Percentiles rank a stretch among this genome's conserved stretches.
Evolutionary conservation across 176 grass and related monocot species (phyloP).

Genomic region (Puccinellia tenuiflora): DNA sequence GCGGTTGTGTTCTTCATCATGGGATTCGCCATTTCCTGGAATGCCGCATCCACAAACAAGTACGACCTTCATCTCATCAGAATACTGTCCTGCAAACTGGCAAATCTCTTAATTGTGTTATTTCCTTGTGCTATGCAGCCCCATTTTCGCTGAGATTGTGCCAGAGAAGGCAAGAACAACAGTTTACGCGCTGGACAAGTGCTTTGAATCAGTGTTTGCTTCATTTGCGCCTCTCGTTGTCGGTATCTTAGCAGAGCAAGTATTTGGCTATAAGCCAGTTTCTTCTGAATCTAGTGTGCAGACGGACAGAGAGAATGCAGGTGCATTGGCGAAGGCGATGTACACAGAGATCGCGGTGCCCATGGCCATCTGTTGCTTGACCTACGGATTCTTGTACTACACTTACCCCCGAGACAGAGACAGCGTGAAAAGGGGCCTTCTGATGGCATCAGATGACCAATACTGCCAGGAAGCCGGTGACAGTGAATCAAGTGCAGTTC

Average conservation of each 20-base stretch:
- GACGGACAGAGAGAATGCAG: conserved; percentile 40
- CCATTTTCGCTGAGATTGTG: conserved; percentile 62
- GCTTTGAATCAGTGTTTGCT: conserved; percentile 49
- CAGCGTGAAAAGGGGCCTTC: conserved; percentile 22
- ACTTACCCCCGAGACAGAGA: conserved; percentile 54
- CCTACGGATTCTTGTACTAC: conserved; percentile 54
- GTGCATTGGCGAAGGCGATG: conserved; percentile 44
- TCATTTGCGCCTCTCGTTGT: conserved; percentile 58
- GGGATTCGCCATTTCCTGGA: conserved; percentile 56
- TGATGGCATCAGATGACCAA: conserved; percentile 28
- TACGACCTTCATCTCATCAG: background rate
- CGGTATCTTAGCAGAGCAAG: conserved; percentile 37
- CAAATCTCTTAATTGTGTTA: background rate
- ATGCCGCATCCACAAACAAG: conserved; percentile 56
- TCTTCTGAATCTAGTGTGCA: conserved; percentile 35
- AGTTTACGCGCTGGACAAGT: conserved; percentile 54
- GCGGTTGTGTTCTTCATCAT: conserved; percentile 42
- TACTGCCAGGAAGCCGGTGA: background rate
- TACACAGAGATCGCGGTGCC: conserved; percentile 60
- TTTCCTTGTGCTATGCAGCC: conserved; percentile 17
- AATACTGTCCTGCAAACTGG: background rate
- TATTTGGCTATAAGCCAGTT: conserved; percentile 46
- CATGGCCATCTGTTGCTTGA: conserved; percentile 51
- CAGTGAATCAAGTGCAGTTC: background rate
- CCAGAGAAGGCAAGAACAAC: conserved; percentile 56